These are phyloP conservation scores for Dillenia turbinata DNA, from an alignment of 164 flowering plant species.

Conservation along the genomic window DNA sequence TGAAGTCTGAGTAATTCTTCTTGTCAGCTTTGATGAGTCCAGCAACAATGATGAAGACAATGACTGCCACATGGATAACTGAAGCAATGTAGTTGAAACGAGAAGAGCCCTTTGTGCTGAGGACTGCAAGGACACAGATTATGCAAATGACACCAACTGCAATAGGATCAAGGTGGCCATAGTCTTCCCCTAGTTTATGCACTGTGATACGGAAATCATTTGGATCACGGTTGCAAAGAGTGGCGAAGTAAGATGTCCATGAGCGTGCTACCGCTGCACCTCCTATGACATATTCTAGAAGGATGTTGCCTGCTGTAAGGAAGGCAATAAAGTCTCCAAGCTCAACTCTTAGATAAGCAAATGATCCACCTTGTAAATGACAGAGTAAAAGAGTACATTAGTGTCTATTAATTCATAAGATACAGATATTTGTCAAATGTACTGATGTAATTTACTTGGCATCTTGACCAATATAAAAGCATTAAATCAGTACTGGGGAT, in stretches of 20 bases:
- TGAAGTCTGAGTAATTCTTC: slow-evolving; percentile 29
- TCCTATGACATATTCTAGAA: slow-evolving; percentile 49
- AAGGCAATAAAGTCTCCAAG: slow-evolving; percentile 62
- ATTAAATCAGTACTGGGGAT: no score
- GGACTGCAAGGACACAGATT: slow-evolving; percentile 34
- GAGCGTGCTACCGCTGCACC: slow-evolving; percentile 60
- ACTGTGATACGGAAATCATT: slow-evolving; percentile 41
- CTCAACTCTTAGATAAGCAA: slow-evolving; percentile 60
- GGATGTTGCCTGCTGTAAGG: slow-evolving; percentile 66
- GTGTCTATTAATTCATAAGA: no score
- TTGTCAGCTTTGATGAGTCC: slow-evolving; percentile 45
- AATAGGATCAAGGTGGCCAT: slow-evolving; percentile 51
- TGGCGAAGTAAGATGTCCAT: slow-evolving; percentile 74
- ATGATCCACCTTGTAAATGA: slow-evolving; percentile 45
- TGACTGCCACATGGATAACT: slow-evolving; percentile 37
- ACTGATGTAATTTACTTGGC: no score
- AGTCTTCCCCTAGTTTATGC: slow-evolving; percentile 21
- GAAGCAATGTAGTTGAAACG: slow-evolving; percentile 49
- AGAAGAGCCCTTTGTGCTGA: slow-evolving; percentile 58
- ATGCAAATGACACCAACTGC: slow-evolving; percentile 34
- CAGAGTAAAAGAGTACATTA: not conserved
- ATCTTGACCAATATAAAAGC: no score
- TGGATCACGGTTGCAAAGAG: slow-evolving; percentile 43
- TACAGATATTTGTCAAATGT: no score
- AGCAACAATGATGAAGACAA: slow-evolving; percentile 46